phyloP scores from a whole-genome alignment of 352 stramenopile genomes.

The Hyphochytrium catenoides region DNA sequence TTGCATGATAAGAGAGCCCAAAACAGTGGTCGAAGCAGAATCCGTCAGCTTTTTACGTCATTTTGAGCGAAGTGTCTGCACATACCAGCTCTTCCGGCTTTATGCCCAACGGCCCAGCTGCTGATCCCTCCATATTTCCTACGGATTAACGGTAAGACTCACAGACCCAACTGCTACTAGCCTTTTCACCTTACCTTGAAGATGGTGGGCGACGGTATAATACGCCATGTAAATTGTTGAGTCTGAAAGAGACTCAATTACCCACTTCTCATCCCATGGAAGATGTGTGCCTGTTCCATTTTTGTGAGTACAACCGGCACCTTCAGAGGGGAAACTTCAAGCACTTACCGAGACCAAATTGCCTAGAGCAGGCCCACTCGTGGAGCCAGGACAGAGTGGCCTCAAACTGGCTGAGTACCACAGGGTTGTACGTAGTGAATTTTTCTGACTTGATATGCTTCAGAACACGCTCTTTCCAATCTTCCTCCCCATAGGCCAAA shows the following conservation, averaged over 20 bases:
- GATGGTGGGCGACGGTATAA: slow-evolving; percentile 96
- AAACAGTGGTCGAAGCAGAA: slow-evolving; percentile 4
- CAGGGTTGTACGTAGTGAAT: slow-evolving; percentile 85
- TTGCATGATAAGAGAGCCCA: too few relatives aligned
- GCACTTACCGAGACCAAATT: slow-evolving; percentile 82
- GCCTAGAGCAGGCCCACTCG: slow-evolving; percentile 95
- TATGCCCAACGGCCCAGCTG: slow-evolving; percentile 57
- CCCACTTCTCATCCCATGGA: slow-evolving; percentile 94
- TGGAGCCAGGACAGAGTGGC: slow-evolving; percentile 96
- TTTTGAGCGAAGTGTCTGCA: slow-evolving; percentile 11
- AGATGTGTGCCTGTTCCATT: slow-evolving; percentile 72
- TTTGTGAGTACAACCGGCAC: too few relatives aligned
- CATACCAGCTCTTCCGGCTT: slow-evolving; percentile 45
- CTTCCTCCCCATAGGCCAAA: slow-evolving; percentile 91
- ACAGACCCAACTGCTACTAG: too few relatives aligned
- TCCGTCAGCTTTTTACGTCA: slow-evolving; percentile 21
- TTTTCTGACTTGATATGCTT: slow-evolving; percentile 75
- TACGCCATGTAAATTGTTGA: slow-evolving; percentile 99
- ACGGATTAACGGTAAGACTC: background rate
- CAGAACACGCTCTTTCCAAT: slow-evolving; percentile 86
- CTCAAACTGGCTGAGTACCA: slow-evolving; percentile 82
- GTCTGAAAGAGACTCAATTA: slow-evolving; percentile 98
- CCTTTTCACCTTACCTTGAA: slow-evolving; percentile 74
- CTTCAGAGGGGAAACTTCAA: slow-evolving; percentile 1
- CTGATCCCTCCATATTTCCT: slow-evolving; percentile 75